Evolutionary conservation across 192 early-diverging fungal species (phyloP).

Genomic region (Podila epigama): DNA sequence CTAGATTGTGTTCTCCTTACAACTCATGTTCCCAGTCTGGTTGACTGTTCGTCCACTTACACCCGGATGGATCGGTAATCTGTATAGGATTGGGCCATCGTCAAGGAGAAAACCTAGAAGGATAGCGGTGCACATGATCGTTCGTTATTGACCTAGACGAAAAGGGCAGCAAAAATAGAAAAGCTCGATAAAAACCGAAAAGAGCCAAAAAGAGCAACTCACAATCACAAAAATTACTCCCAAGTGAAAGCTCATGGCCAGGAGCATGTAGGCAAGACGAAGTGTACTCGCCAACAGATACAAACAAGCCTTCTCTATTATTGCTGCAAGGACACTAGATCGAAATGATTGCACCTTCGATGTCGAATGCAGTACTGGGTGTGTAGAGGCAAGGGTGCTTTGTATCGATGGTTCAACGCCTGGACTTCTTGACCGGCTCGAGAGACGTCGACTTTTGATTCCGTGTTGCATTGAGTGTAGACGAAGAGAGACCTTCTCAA

Average conservation of each 20-base stretch:
- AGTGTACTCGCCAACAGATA: slow-evolving; percentile 37
- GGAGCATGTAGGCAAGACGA: slow-evolving; percentile 46
- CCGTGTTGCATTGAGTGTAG: neutral
- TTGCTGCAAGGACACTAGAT: neutral
- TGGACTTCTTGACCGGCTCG: neutral
- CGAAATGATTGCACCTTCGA: neutral
- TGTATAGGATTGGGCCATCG: neutral
- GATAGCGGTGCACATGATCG: neutral
- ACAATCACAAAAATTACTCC: slow-evolving; percentile 42
- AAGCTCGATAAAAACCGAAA: neutral
- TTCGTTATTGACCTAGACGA: neutral
- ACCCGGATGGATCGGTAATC: neutral
- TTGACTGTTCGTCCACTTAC: neutral
- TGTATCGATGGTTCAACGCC: neutral
- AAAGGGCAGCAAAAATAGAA: neutral
- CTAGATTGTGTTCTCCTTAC: neutral
- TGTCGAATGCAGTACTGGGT: no score
- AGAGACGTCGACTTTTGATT: neutral
- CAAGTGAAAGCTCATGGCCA: slow-evolving; percentile 52
- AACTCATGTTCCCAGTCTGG: neutral
- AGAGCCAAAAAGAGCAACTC: neutral
- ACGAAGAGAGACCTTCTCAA: slow-evolving; percentile 1
- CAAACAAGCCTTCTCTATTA: slow-evolving; percentile 4
- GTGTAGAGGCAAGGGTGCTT: neutral
- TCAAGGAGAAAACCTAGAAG: neutral